These are phyloP conservation scores for Ochetophila trinervis DNA, from an alignment of 306 rosid genomes.

Conservation along the genomic window DNA sequence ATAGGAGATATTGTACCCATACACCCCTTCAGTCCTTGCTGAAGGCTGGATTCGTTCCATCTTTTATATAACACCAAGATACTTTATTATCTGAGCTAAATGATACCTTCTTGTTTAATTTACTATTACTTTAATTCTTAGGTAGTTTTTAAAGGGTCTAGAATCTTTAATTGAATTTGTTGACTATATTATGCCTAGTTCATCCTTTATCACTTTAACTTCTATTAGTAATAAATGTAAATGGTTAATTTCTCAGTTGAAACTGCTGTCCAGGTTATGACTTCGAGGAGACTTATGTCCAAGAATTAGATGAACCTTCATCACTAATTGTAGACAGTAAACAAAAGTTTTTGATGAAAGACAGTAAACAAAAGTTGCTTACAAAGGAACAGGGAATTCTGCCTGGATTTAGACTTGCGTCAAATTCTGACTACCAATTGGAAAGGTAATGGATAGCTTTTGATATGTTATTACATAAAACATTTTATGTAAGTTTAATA, in stretches of 20 bases:
- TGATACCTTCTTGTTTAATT: too few relatives aligned
- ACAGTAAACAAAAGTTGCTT: conserved; percentile 41
- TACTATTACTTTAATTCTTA: too few relatives aligned
- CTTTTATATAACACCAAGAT: too few relatives aligned
- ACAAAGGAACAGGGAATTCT: conserved; percentile 50
- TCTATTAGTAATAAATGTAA: background rate
- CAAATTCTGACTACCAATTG: conserved; percentile 68
- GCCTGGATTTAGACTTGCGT: conserved; percentile 75
- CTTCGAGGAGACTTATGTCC: conserved; percentile 65
- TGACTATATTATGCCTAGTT: background rate
- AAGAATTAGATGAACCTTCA: conserved; percentile 78
- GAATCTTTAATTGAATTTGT: too few relatives aligned
- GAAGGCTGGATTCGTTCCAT: too few relatives aligned
- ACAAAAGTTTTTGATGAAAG: conserved; percentile 28
- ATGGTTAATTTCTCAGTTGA: conserved; percentile 19
- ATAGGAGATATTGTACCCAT: too few relatives aligned
- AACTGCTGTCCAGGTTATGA: conserved; percentile 55
- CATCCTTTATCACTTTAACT: background rate
- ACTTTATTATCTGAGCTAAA: too few relatives aligned
- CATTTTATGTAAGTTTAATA: background rate
- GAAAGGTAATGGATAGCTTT: conserved; percentile 55
- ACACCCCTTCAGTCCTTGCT: too few relatives aligned
- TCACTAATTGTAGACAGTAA: conserved; percentile 45
- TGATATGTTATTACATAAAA: background rate
- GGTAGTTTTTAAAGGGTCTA: too few relatives aligned